Evolutionary conservation across 495 filamentous ascomycete species (phyloP).

Genomic region (Symbiotaphrina buchneri): DNA sequence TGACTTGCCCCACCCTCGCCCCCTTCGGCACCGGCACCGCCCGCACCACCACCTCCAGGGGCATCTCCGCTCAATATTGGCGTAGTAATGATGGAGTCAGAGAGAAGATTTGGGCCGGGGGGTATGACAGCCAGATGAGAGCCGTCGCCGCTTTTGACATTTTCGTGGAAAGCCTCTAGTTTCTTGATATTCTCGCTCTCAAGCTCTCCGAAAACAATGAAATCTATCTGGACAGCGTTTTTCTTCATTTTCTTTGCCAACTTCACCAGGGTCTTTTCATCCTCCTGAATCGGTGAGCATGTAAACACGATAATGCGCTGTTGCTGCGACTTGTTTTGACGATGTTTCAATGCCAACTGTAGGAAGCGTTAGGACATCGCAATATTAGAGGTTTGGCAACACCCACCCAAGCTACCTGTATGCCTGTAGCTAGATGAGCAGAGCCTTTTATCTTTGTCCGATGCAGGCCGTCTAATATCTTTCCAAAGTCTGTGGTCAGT

Average conservation of each 20-base stretch:
- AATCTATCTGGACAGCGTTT: constrained; percentile 72
- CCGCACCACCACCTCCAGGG: constrained; percentile 21
- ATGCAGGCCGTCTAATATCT: constrained; percentile 83
- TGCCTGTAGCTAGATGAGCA: constrained; percentile 70
- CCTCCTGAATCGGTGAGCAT: constrained; percentile 75
- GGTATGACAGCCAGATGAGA: constrained; percentile 80
- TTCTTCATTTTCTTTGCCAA: constrained; percentile 99
- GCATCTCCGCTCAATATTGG: constrained; percentile 72
- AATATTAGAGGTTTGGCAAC: not conserved
- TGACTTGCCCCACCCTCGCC: constrained; percentile 26
- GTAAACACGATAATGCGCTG: constrained; percentile 93
- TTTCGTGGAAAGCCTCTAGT: constrained; percentile 77
- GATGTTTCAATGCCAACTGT: constrained; percentile 91
- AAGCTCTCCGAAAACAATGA: constrained; percentile 83
- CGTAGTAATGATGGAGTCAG: constrained; percentile 77
- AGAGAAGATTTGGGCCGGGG: constrained; percentile 74
- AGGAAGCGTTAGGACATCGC: not conserved
- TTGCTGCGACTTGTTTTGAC: constrained; percentile 85
- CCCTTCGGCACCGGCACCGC: constrained; percentile 26
- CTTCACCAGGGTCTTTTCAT: constrained; percentile 69
- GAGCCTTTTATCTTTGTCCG: constrained; percentile 80
- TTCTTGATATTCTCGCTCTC: constrained; percentile 81
- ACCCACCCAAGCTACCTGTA: constrained; percentile 81
- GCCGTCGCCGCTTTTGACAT: constrained; percentile 72
- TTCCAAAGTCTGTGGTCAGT: constrained; percentile 82